These are phyloP conservation scores for Paradendryphiella salina DNA, from an alignment of 2,329 filamentous ascomycete genomes.

Conservation along the genomic window DNA sequence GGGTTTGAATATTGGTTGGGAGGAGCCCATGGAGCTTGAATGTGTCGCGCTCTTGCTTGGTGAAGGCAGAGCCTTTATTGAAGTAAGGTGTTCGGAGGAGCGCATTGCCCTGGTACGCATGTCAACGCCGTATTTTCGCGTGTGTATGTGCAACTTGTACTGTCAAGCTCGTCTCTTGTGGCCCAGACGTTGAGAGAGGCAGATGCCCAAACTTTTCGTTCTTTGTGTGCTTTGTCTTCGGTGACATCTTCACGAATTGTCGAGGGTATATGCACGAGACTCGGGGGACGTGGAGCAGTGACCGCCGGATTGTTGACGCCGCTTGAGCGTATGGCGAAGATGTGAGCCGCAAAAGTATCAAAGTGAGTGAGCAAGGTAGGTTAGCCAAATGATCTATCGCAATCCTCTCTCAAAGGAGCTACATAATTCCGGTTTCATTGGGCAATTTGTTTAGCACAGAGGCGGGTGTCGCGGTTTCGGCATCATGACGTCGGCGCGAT, in stretches of 20 bases:
- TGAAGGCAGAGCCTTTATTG: conserved; percentile 84
- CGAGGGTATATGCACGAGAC: not conserved
- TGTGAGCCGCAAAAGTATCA: not conserved
- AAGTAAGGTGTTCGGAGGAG: conserved; percentile 69
- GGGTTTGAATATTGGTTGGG: conserved; percentile 70
- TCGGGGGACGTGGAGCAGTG: not conserved
- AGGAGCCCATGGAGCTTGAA: conserved; percentile 76
- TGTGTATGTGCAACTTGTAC: conserved; percentile 17
- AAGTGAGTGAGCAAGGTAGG: not conserved
- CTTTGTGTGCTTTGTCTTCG: conserved; percentile 25
- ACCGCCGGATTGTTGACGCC: not conserved
- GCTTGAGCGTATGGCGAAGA: not conserved
- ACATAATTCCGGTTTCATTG: not conserved
- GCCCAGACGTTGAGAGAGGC: conserved; percentile 49
- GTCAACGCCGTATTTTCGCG: not conserved
- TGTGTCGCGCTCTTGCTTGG: conserved; percentile 65
- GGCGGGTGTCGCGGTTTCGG: conserved; percentile 1
- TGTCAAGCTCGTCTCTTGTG: conserved; percentile 47
- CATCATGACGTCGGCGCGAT: conserved; percentile 6
- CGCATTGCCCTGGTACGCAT: conserved; percentile 43
- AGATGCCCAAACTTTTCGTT: conserved; percentile 45
- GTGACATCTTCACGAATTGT: conserved; percentile 15
- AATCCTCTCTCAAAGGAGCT: not conserved
- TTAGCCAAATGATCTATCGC: not conserved
- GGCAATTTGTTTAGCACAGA: not conserved